Evolutionary conservation across 441 rosid genomes (phyloP), one percentile per base, ranked within the genome.

Genomic region (Gossypium schwendimanii): DNA sequence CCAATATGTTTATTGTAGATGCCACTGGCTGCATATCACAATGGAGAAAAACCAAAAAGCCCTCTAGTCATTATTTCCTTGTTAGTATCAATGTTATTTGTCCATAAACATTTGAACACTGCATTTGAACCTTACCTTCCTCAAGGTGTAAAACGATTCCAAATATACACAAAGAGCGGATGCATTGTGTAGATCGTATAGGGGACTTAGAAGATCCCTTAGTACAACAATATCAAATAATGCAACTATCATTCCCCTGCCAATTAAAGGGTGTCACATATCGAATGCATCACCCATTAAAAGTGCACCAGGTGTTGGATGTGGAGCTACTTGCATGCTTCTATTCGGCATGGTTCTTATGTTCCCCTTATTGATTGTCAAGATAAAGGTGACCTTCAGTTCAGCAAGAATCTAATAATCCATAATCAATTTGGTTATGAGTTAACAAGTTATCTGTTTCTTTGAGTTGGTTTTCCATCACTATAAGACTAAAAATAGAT

Each of bases 311-410:
- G 63, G 57, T 0, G 50, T 66, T 1, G 73, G 67, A 10, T 63
- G 9, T 0, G 71, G 71, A 45, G 77, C 66, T 26, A 71, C 77
- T 9, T 74, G 71, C 73, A 77, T 77, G 71, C 54, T 73, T 73
- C 80, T 69, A 15, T 69, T 73, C 3, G 61, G 49, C 74, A 73
- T 69, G 18, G 63, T 63, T 78, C 74, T 70, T 33, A 63, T 73
- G 36, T 67, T 71, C 11, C 75, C 72, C 68, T 73, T 57, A 1
- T 63, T 63, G 4, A 78, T 73, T 3, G 75, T 63, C 3, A 63
- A 20, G 1, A 73, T 15, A 23, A 78, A 73, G 8, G 68, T 58
- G 10, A 33, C 7, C 8, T 57, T 11, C 1, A 78, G 24, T 70
- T 69, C 71, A 33, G 24, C 15, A 9, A 63, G 75, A 62, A 73